Evolutionary conservation across 805 yeast species (phyloP), one percentile per base, ranked within the genome.

Genomic region (Debaryomyces tyrocola): DNA sequence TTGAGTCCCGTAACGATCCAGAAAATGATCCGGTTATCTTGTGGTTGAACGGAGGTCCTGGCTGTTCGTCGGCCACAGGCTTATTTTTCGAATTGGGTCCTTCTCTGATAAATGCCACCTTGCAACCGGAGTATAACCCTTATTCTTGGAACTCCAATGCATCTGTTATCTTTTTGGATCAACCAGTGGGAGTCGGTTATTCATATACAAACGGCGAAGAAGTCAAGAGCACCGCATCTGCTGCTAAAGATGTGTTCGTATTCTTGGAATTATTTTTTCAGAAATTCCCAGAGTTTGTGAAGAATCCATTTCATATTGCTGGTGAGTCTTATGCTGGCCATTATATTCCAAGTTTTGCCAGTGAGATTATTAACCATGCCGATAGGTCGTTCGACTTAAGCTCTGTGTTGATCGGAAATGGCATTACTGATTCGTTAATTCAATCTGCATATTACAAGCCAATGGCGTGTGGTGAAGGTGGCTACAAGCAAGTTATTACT

Each of bases 21-120:
- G 69, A 66, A 44, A 87, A 74, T 44, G 97, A 92, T 66, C 97
- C 97, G 1, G 77, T 90, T 18, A 78, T 92, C 45, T 74, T 92
- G 55, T 90, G 97, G 98, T 74, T 91, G 57, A 91, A 91, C 62
- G 97, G 97, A 53, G 97, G 97, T 4, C 97, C 97, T 33, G 97
- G 97, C 10, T 91, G 97, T 63, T 88, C 96, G 0, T 88, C 96
- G 1, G 70, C 90, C 62, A 88, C 95, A 29, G 97, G 97, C 7
- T 73, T 91, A 47, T 82, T 92, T 57, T 90, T 91, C 60, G 98
- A 92, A 66, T 77, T 90, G 60, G 98, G 98, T 20, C 96, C 97
- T 4, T 79, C 96, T 0, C 75, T 84, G 11, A 82, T 92, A 48
- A 83, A 80, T 50, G 66, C 79, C 36, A 79, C 85, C 46, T 66